Evolutionary conservation across 2,329 filamentous ascomycete genomes (phyloP).

Genomic region (Nothophoma quercina): DNA sequence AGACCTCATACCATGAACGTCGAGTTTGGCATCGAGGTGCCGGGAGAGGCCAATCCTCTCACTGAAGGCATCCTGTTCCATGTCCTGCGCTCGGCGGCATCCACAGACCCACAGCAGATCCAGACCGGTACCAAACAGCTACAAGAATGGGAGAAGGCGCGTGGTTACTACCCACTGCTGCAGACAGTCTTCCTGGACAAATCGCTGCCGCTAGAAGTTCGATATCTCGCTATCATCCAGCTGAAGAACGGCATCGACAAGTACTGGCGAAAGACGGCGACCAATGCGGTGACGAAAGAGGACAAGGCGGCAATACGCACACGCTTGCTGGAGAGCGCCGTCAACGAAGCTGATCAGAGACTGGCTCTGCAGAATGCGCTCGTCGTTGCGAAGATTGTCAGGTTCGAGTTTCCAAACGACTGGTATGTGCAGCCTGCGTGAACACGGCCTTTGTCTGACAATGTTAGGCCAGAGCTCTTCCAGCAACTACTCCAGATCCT

Average conservation of each 20-base stretch:
- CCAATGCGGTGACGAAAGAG: conserved; percentile 69
- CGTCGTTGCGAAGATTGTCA: conserved; percentile 84
- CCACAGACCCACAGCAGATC: conserved; percentile 57
- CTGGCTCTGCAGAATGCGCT: conserved; percentile 89
- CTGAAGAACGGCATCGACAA: conserved; percentile 97
- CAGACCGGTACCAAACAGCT: conserved; percentile 62
- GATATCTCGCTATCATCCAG: conserved; percentile 90
- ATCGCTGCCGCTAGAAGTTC: conserved; percentile 76
- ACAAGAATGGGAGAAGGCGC: conserved; percentile 58
- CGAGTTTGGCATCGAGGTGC: conserved; percentile 69
- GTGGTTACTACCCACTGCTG: conserved; percentile 58
- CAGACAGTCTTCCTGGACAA: conserved; percentile 82
- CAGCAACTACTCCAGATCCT: conserved; percentile 61
- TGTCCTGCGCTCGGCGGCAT: conserved; percentile 58
- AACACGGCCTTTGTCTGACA: conserved; percentile 20
- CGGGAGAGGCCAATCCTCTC: conserved; percentile 75
- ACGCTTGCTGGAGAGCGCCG: conserved; percentile 76
- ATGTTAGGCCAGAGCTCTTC: conserved; percentile 48
- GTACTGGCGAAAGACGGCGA: conserved; percentile 85
- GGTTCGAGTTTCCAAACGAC: conserved; percentile 86
- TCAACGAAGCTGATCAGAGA: conserved; percentile 76
- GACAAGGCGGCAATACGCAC: conserved; percentile 81
- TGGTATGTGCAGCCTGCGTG: conserved; percentile 62
- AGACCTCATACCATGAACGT: conserved; percentile 34
- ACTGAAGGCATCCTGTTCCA: conserved; percentile 58